These are phyloP conservation scores for Emmonsiellopsis sp. DNA, from an alignment of 2,329 filamentous ascomycete species.

Conservation along the genomic window DNA sequence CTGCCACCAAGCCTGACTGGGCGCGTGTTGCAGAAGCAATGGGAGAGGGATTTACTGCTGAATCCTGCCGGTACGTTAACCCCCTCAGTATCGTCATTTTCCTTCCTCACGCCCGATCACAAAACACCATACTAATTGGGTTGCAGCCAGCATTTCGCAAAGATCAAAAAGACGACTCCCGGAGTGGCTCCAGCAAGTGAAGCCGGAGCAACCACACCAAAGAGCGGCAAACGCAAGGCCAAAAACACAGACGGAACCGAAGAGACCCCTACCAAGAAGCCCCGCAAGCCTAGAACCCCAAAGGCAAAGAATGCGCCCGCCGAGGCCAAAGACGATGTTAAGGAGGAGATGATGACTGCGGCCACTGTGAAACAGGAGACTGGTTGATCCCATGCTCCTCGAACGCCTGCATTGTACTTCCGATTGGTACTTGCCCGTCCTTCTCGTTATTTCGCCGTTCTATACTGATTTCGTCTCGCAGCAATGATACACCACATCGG, in stretches of 20 bases:
- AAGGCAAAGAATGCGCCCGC: not conserved
- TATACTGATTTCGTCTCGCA: no score
- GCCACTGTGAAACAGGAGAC: no score
- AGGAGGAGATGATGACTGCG: no score
- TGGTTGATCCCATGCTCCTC: no score
- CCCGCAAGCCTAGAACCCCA: slow-evolving; percentile 4
- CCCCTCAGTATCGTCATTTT: not conserved
- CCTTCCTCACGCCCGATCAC: not conserved
- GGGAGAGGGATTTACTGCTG: slow-evolving; percentile 12
- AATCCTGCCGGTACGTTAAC: slow-evolving; percentile 13
- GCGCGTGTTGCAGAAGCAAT: slow-evolving; percentile 10
- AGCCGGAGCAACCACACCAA: not conserved
- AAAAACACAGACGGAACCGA: not conserved
- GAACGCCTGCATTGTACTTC: no score
- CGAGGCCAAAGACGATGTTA: not conserved
- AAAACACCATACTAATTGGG: not conserved
- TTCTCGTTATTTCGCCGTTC: no score
- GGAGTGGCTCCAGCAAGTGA: not conserved
- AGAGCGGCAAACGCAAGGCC: slow-evolving; percentile 3
- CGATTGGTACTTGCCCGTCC: no score
- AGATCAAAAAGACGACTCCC: slow-evolving; percentile 5
- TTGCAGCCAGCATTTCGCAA: slow-evolving; percentile 9
- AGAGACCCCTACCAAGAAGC: slow-evolving; percentile 6
- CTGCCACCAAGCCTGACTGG: slow-evolving; percentile 13
- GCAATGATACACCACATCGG: no score